Conservation (phyloP, 257 asterid species). For the Eustoma russellianum region DNA sequence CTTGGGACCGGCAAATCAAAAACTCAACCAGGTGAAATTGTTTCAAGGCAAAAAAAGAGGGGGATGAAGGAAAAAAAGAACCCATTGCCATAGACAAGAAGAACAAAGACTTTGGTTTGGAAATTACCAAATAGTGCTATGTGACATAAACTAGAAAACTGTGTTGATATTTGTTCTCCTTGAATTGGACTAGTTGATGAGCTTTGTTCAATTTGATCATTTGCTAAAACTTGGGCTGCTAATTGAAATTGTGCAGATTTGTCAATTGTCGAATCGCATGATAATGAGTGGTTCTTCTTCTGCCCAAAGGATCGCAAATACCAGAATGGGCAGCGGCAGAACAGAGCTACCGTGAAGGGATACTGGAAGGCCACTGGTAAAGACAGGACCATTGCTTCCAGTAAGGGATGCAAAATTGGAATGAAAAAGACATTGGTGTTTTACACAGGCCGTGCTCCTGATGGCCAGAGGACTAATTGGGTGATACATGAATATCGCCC, state of each 20-base stretch:
- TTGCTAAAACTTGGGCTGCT: too few relatives aligned
- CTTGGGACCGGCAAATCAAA: too few relatives aligned
- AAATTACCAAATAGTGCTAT: too few relatives aligned
- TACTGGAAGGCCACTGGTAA: slow-evolving; percentile 99
- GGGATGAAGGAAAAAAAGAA: too few relatives aligned
- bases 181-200: too few relatives aligned
- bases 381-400: slow-evolving; percentile 63
- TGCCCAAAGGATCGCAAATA: slow-evolving; percentile 97
- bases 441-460: slow-evolving; percentile 90
- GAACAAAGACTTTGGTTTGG: too few relatives aligned
- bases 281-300: slow-evolving; percentile 98
- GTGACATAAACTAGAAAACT: too few relatives aligned
- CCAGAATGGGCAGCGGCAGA: slow-evolving; percentile 84
- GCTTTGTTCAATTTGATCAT: too few relatives aligned
- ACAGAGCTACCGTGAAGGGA: slow-evolving; percentile 81
- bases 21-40: too few relatives aligned
- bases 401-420: slow-evolving; percentile 75
- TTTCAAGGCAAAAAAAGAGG: too few relatives aligned
- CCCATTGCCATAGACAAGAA: too few relatives aligned
- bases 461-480: slow-evolving; percentile 91
- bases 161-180: too few relatives aligned
- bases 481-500: slow-evolving; percentile 98
- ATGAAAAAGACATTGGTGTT: slow-evolving; percentile 90
- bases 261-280: slow-evolving; percentile 65
- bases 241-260: slow-evolving; percentile 42